These are phyloP conservation scores for Cicer pinnatifidum DNA, from an alignment of 306 rosid genomes.

Conservation along the genomic window DNA sequence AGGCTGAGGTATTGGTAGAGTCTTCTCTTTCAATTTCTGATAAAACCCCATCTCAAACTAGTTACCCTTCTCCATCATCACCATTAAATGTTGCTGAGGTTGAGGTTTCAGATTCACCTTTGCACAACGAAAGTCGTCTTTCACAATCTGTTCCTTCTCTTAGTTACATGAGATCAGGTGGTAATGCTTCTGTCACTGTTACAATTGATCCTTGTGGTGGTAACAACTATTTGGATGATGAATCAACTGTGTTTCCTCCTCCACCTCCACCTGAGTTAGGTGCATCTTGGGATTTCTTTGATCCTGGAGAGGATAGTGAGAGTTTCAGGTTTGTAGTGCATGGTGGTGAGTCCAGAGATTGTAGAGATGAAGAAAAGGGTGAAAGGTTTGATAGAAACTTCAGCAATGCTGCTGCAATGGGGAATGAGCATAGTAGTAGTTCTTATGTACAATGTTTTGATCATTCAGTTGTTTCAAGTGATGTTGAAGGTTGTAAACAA, in stretches of 20 bases:
- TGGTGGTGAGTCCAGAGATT: constrained; percentile 49
- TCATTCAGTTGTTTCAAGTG: constrained; percentile 43
- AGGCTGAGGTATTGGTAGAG: constrained; percentile 77
- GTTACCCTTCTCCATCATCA: constrained; percentile 83
- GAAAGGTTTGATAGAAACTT: constrained; percentile 41
- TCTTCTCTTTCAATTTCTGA: constrained; percentile 80
- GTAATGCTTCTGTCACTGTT: constrained; percentile 61
- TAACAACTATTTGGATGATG: constrained; percentile 60
- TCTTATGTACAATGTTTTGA: constrained; percentile 29
- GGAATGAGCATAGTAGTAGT: constrained; percentile 22
- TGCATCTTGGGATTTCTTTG: constrained; percentile 92
- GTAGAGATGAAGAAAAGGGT: constrained; percentile 38
- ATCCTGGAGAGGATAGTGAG: constrained; percentile 67
- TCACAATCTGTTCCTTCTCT: constrained; percentile 55
- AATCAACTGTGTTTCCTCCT: constrained; percentile 50
- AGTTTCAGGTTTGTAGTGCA: constrained; percentile 72
- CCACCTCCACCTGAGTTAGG: constrained; percentile 71
- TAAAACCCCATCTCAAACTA: constrained; percentile 88
- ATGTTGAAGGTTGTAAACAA: constrained; percentile 44
- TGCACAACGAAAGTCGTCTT: constrained; percentile 60
- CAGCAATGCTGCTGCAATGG: constrained; percentile 21
- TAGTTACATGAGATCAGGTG: constrained; percentile 73
- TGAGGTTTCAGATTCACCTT: constrained; percentile 70
- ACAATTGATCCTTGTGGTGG: constrained; percentile 51
- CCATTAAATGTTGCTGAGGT: constrained; percentile 67